phyloP scores from a whole-genome alignment of 345 rosid genomes.

The Draba incana region DNA sequence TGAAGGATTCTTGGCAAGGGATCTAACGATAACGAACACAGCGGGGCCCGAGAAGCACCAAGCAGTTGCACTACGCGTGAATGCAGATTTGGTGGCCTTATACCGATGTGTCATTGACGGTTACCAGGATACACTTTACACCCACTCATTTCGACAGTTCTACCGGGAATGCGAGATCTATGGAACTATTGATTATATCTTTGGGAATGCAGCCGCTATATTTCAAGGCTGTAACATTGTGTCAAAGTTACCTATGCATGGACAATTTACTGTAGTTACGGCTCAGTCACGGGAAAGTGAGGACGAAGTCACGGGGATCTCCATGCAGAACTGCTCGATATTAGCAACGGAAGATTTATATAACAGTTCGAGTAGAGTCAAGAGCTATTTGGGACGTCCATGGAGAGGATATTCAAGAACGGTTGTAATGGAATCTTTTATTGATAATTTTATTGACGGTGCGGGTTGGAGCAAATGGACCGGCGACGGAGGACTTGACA shows the following conservation, averaged over 20 bases:
- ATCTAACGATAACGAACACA: constrained; percentile 64
- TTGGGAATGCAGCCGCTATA: constrained; percentile 76
- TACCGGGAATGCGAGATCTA: constrained; percentile 76
- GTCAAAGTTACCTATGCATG: constrained; percentile 64
- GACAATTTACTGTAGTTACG: constrained; percentile 71
- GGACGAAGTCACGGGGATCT: constrained; percentile 74
- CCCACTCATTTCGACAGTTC: constrained; percentile 74
- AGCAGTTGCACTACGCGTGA: constrained; percentile 76
- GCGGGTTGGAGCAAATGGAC: constrained; percentile 73
- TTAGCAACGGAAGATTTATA: constrained; percentile 56
- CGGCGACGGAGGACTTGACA: constrained; percentile 50
- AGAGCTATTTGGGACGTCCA: constrained; percentile 82
- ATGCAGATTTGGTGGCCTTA: constrained; percentile 69
- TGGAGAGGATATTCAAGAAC: constrained; percentile 68
- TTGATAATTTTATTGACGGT: constrained; percentile 66
- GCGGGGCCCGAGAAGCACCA: constrained; percentile 84
- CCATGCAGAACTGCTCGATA: constrained; percentile 79
- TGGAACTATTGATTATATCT: constrained; percentile 76
- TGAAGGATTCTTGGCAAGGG: constrained; percentile 78
- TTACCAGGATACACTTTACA: constrained; percentile 74
- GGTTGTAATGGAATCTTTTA: constrained; percentile 64
- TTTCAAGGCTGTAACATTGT: constrained; percentile 72
- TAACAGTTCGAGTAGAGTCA: constrained; percentile 41
- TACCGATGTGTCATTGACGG: constrained; percentile 63
- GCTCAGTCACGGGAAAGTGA: constrained; percentile 72